Evolutionary conservation across 352 stramenopile species (phyloP).

Genomic region (Thalassiosira sp.): DNA sequence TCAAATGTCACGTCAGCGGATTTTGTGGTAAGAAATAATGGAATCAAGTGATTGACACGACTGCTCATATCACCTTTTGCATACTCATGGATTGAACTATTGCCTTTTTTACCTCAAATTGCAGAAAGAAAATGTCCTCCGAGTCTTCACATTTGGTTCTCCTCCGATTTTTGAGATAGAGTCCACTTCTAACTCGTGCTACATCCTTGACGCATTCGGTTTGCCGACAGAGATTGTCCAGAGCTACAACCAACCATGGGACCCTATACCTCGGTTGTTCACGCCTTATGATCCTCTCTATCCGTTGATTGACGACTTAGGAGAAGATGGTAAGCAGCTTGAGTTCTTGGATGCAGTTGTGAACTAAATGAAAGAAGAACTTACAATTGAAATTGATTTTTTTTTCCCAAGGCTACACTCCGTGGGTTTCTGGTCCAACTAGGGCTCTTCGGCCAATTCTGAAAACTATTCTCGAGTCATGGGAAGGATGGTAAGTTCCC

Average conservation of each 20-base stretch:
- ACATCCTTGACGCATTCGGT: constrained; percentile 66
- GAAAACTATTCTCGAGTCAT: constrained; percentile 72
- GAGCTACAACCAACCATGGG: constrained; percentile 79
- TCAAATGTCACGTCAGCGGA: not conserved
- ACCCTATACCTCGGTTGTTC: constrained; percentile 83
- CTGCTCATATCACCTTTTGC: too few relatives aligned
- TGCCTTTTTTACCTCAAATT: not conserved
- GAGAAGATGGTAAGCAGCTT: too few relatives aligned
- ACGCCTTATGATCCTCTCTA: constrained; percentile 76
- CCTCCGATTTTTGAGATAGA: constrained; percentile 62
- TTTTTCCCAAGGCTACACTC: too few relatives aligned
- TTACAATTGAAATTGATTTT: too few relatives aligned
- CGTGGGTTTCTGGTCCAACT: constrained; percentile 66
- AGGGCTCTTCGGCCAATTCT: constrained; percentile 75
- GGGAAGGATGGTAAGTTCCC: constrained; percentile 74
- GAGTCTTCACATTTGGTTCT: constrained; percentile 76
- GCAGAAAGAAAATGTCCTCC: constrained; percentile 57
- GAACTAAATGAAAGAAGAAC: too few relatives aligned
- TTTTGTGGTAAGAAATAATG: constrained; percentile 27
- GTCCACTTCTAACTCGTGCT: constrained; percentile 39
- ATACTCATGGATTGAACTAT: too few relatives aligned
- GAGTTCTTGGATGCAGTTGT: too few relatives aligned
- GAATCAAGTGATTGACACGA: not conserved
- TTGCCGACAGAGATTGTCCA: constrained; percentile 69
- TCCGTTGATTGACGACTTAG: constrained; percentile 78